Evolutionary conservation across 306 rosid species (phyloP).

Genomic region (Cucurbita argyrosperma): DNA sequence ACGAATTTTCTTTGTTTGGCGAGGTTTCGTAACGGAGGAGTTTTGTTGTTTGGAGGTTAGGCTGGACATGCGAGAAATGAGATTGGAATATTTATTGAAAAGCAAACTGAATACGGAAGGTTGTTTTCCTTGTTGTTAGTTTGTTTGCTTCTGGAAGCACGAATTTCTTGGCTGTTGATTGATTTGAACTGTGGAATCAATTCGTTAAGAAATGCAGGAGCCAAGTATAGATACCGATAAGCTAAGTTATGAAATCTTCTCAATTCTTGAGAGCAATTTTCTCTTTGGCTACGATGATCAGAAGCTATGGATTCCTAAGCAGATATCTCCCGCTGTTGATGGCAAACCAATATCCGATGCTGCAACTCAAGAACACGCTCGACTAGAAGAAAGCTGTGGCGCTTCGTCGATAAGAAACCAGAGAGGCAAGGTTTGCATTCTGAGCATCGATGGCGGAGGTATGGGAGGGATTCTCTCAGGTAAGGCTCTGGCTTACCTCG

Average conservation of each 20-base stretch:
- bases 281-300: slow-evolving; percentile 90
- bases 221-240: slow-evolving; percentile 74
- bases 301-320: slow-evolving; percentile 89
- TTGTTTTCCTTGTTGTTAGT: background rate
- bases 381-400: slow-evolving; percentile 2
- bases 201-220: slow-evolving; percentile 41
- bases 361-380: slow-evolving; percentile 8
- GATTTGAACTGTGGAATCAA: slow-evolving; percentile 23
- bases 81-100: background rate
- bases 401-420: slow-evolving; percentile 69
- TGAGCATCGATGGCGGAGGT: slow-evolving; percentile 86
- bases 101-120: background rate
- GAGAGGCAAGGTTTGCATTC: slow-evolving; percentile 89
- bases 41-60: background rate
- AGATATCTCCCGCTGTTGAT: slow-evolving; percentile 28
- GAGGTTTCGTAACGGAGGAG: background rate
- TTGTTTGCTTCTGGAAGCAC: background rate
- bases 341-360: slow-evolving; percentile 17
- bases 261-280: slow-evolving; percentile 86
- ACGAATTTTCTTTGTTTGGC: background rate
- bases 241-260: slow-evolving; percentile 83
- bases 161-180: background rate
- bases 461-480: slow-evolving; percentile 93
- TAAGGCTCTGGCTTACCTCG: slow-evolving; percentile 75
- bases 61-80: background rate